Evolutionary conservation across 192 early-diverging fungal species (phyloP).

Genomic region (Gigaspora rosea): DNA sequence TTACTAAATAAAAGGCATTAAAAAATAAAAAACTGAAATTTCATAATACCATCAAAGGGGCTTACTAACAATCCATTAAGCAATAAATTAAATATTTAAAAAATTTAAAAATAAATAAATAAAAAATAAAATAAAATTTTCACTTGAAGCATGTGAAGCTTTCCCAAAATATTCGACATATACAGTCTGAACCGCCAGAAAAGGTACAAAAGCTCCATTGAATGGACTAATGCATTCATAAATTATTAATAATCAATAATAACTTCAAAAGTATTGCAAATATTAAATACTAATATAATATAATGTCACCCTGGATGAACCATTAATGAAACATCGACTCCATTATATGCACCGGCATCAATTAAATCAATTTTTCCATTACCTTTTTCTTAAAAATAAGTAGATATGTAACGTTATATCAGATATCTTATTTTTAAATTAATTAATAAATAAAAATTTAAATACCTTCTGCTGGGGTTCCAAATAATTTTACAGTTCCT

Average conservation of each 20-base stretch:
- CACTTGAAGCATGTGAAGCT: slow-evolving; percentile 69
- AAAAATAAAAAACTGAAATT: background rate
- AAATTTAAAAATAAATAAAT: too few relatives aligned
- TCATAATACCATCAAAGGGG: too few relatives aligned
- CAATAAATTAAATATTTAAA: too few relatives aligned
- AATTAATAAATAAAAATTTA: background rate
- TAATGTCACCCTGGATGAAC: slow-evolving; percentile 64
- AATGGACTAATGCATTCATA: slow-evolving; percentile 37
- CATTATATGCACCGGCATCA: slow-evolving; percentile 68
- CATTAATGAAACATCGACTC: slow-evolving; percentile 77
- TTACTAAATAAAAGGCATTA: background rate
- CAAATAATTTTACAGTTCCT: slow-evolving; percentile 70
- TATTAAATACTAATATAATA: background rate
- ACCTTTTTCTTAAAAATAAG: slow-evolving; percentile 44
- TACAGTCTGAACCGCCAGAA: slow-evolving; percentile 47
- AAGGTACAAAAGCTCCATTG: slow-evolving; percentile 49
- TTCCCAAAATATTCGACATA: slow-evolving; percentile 71
- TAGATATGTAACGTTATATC: background rate
- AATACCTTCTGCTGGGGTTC: slow-evolving; percentile 73
- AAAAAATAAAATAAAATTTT: background rate
- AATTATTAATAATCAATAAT: background rate
- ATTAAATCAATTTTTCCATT: slow-evolving; percentile 78
- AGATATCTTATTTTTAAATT: background rate
- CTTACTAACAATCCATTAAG: too few relatives aligned
- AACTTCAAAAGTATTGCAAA: background rate